Conservation (phyloP, 768 basidiomycete genomes). For the Russula sp. region DNA sequence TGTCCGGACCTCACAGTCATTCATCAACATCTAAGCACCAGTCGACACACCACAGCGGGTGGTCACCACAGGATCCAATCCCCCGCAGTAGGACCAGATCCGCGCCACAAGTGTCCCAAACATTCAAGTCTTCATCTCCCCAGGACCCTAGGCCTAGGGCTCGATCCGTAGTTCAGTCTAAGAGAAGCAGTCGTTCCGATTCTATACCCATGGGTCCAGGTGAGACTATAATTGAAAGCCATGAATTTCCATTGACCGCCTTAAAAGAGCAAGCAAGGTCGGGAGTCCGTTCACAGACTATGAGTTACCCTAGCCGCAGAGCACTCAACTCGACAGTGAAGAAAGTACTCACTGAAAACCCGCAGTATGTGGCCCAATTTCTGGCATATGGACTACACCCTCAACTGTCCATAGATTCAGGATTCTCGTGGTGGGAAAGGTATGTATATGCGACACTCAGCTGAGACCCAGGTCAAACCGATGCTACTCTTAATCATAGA, state of each 20-base stretch:
- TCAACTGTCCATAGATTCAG: background rate
- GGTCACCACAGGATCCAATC: background rate
- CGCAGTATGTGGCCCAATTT: background rate
- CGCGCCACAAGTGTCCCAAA: background rate
- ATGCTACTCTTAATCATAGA: background rate
- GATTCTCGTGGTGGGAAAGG: constrained; percentile 4
- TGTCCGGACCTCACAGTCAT: background rate
- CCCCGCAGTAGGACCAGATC: background rate
- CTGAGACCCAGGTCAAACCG: background rate
- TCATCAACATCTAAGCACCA: background rate
- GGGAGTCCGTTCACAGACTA: too few relatives aligned
- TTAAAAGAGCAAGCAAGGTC: background rate
- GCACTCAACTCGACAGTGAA: background rate
- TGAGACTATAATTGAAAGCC: background rate
- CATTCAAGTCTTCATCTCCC: background rate
- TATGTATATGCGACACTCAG: background rate
- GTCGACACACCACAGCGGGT: background rate
- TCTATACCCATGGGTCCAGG: background rate
- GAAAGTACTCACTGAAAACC: background rate
- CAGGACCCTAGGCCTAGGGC: background rate
- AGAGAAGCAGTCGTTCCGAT: background rate
- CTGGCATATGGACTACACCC: background rate
- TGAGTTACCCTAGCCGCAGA: too few relatives aligned
- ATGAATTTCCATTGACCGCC: background rate
- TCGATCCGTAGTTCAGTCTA: background rate